phyloP scores from a whole-genome alignment of 2,329 filamentous ascomycete genomes.

The Bipolaris zeicola region DNA sequence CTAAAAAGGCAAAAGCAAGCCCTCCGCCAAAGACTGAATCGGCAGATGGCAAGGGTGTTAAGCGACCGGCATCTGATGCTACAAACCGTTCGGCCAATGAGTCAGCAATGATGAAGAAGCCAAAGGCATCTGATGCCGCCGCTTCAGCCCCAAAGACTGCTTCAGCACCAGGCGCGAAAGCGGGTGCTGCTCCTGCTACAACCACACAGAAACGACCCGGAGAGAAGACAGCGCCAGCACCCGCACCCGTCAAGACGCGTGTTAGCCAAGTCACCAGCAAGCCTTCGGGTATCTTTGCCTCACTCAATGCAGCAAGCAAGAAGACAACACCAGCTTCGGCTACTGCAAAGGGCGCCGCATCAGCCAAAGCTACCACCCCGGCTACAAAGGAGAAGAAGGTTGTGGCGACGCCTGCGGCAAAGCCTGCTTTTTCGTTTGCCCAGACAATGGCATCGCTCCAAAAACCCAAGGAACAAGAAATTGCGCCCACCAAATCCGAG shows the following conservation, averaged over 20 bases:
- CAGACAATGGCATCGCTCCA: conserved; percentile 51
- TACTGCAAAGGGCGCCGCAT: conserved; percentile 27
- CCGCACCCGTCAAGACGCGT: conserved; percentile 39
- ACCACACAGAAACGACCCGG: conserved; percentile 35
- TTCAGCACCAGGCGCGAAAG: conserved; percentile 13
- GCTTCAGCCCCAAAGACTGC: conserved; percentile 27
- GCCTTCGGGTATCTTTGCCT: conserved; percentile 53
- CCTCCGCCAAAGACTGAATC: conserved; percentile 33
- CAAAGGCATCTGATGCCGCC: conserved; percentile 33
- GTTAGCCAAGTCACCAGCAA: conserved; percentile 50
- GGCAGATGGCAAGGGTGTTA: conserved; percentile 38
- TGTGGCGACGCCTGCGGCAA: conserved; percentile 27
- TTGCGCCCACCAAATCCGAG: conserved; percentile 56
- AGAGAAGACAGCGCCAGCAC: conserved; percentile 33
- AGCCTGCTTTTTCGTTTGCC: conserved; percentile 47
- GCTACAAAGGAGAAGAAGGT: conserved; percentile 40
- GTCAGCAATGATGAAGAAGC: conserved; percentile 33
- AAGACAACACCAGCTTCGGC: conserved; percentile 42
- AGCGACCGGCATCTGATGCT: conserved; percentile 35
- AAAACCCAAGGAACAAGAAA: conserved; percentile 61
- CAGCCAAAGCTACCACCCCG: conserved; percentile 33
- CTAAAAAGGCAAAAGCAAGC: conserved; percentile 45
- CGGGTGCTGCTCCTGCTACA: conserved; percentile 14
- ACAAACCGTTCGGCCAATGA: conserved; percentile 26
- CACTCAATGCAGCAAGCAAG: conserved; percentile 54